Conservation (phyloP, 176 grass and related monocot genomes). For the Phoenix roebelenii region DNA sequence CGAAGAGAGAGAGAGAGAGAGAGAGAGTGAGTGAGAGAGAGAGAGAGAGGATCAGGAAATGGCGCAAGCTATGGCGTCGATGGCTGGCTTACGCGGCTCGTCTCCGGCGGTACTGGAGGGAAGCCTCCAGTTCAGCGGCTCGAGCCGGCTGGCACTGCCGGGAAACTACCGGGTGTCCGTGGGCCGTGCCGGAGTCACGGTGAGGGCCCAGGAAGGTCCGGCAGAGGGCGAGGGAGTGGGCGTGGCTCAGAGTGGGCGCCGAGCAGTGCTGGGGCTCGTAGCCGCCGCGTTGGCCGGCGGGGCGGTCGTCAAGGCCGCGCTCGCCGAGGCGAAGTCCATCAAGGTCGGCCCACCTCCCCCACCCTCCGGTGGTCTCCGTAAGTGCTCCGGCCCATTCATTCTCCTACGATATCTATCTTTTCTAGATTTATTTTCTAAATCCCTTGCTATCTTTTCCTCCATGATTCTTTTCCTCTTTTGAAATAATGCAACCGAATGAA, state of each 20-base stretch:
- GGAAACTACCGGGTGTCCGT: neutral
- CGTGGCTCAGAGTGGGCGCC: slow-evolving; percentile 33
- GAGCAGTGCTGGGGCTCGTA: slow-evolving; percentile 63
- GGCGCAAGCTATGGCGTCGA: slow-evolving; percentile 95
- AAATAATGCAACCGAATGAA: no score
- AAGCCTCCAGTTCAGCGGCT: slow-evolving; percentile 20
- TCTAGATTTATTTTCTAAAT: no score
- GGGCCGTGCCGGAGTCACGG: slow-evolving; percentile 23
- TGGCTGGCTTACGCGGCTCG: slow-evolving; percentile 51
- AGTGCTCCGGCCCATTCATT: slow-evolving; percentile 16
- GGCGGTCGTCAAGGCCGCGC: slow-evolving; percentile 38
- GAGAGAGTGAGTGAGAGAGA: neutral
- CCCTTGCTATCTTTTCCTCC: no score
- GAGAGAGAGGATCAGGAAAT: slow-evolving; percentile 21
- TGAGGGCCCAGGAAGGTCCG: slow-evolving; percentile 37
- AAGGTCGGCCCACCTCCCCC: slow-evolving; percentile 40
- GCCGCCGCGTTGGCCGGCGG: slow-evolving; percentile 47
- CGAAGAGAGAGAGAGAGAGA: neutral
- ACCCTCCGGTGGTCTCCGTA: slow-evolving; percentile 79
- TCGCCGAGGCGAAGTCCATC: slow-evolving; percentile 35
- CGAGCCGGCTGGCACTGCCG: slow-evolving; percentile 1
- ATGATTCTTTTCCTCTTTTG: no score
- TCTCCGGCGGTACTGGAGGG: slow-evolving; percentile 45
- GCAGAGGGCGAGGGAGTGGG: slow-evolving; percentile 33
- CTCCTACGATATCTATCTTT: no score